Evolutionary conservation across 352 stramenopile genomes (phyloP), one percentile per base, ranked within the genome.

Genomic region (Pythium volutum): DNA sequence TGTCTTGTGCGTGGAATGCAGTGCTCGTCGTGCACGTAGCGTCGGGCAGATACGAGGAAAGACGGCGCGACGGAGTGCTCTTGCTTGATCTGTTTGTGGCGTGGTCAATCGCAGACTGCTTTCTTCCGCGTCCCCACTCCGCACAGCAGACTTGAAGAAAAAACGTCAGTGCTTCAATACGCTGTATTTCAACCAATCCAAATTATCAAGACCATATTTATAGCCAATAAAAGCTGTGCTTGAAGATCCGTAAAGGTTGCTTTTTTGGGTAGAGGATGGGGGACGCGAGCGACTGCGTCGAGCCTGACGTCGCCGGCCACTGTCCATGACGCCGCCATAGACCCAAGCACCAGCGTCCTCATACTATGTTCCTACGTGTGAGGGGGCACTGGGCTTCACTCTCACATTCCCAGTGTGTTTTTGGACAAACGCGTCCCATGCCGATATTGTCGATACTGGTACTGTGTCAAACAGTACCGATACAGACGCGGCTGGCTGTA

Each of bases 141-240:
- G n/a, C n/a, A n/a, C n/a, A n/a, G n/a, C n/a, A n/a, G n/a, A 57
- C 56, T 64, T 64, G 56, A 64, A 64, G 56, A 64, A 63, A n/a
- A 23, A 39, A 63, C 36, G 56, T 64, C 47, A 50, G 56, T 41
- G 56, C 56, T 64, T 64, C 46, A 64, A 64, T 45, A 23, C 14
- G 22, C 22, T 16, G 5, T 26, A 41, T 63, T 63, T 55, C 22
- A 36, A 15, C 55, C 45, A 63, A 63, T 55, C 31, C 47, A 10
- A 52, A 1, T 16, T 29, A 2, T 36, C 0, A 0, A 4, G 7
- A 36, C 10, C 36, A 15, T 2, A 22, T 22, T 43, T 43, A 29
- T 10, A 26, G 34, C 18, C 8, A 14, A 47, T 49, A 2, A 41
- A 57, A 46, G 45, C 15, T 34, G 9, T 12, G 10, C 4, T 56